Base-by-base conservation (phyloP, 805 yeast genomes). In the Metahyphopichia silvanorum region DNA sequence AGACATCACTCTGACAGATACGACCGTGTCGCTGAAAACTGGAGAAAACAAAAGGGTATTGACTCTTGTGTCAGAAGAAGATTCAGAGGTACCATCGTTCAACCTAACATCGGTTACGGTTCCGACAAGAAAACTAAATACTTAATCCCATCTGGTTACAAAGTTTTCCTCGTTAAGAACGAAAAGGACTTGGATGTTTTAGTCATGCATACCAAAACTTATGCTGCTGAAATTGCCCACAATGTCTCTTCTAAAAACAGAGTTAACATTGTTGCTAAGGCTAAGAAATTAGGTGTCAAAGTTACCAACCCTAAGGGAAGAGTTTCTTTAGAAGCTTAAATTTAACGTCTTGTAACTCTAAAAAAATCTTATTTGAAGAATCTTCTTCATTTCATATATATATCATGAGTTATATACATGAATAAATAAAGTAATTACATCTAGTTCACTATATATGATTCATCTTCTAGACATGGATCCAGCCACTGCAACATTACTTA, bases 21-120 rank as follows among this genome's bases (percentile, higher is more conserved):
- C 77, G 82, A 81, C 82, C 89, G 99, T 77, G 96, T 93, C 58
- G 76, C 86, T 64, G 97, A 87, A 77, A 83, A 82, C 82, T 94
- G 98, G 98, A 93, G 99, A 87, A 91, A 93, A 79, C 99, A 94
- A 78, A 93, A 93, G 86, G 99, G 99, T 93, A 93, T 93, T 70
- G 99, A 93, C 81, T 89, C 98, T 57, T 81, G 87, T 77, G 97
- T 94, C 71, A 93, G 99, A 82, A 91, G 98, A 82, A 84, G 93
- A 81, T 93, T 93, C 95, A 87, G 97, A 83, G 98, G 98, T 68
- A 84, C 91, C 76, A 86, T 93, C 69, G 79, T 89, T 62, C 95
- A 91, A 81, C 99, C 99, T 80, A 89, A 85, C 79, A 89, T 93
- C 63, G 99, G 99, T 81, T 93, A 86, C 81, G 97, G 98, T 76